Evolutionary conservation across 192 early-diverging fungal genomes (phyloP), one percentile per base, ranked within the genome.

Genomic region (Umbelopsis sp.): DNA sequence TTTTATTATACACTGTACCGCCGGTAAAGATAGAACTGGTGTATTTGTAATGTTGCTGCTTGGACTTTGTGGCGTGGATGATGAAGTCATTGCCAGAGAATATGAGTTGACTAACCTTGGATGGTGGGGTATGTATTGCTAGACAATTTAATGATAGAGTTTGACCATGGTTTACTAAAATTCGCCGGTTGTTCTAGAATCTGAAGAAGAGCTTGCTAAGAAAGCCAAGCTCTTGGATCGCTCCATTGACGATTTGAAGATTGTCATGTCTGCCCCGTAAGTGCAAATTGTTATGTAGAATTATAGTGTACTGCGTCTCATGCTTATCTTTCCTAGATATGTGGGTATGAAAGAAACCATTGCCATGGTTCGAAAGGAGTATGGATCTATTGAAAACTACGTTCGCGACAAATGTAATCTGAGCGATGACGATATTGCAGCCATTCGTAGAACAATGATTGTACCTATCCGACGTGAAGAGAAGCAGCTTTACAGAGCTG

Each of bases 11-110:
- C 90, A 91, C 69, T 91, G 90, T 71, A 91, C 89, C 6, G 90
- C 90, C 14, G 90, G 90, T 20, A 91, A 91, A 73, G 90, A 91
- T 66, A 74, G 90, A 38, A 91, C 90, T 0, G 90, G 90, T 14
- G 71, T 91, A 7, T 80, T 88, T 51, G 77, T 72, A 25, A 89
- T 89, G 56, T 62, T 91, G 26, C 41, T 91, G 45, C 76, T 89
- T 50, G 83, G 81, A 59, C 74, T 90, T 9, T 83, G 84, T 44
- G 90, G 87, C 0, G 89, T 91, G 3, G 85, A 87, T 45, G 89
- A 90, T 25, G 90, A 91, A 66, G 73, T 86, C 62, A 89, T 91
- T 74, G 84, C 84, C 24, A 74, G 83, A 75, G 90, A 91, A 47
- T 91, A 91, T 77, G 86, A 85, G 34, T 50, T 88, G 26, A 90